These are phyloP conservation scores for Geranium brycei DNA, from an alignment of 345 rosid genomes.

Conservation along the genomic window DNA sequence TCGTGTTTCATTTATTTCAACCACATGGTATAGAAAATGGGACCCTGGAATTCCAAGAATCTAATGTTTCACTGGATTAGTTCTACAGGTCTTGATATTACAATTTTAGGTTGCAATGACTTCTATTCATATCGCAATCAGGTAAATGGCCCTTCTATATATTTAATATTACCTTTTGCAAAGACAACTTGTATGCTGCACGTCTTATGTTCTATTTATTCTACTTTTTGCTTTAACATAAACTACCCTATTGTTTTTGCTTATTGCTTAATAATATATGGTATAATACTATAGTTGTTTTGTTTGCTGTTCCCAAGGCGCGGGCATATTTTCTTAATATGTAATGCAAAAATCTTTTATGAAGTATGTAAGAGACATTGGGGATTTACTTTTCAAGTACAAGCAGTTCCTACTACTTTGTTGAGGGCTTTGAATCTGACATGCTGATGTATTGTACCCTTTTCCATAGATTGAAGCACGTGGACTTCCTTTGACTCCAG, in stretches of 20 bases:
- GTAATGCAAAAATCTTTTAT: too few relatives aligned
- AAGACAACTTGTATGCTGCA: too few relatives aligned
- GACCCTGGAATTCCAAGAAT: conserved; percentile 4
- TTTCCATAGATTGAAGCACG: conserved; percentile 59
- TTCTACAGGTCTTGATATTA: conserved; percentile 77
- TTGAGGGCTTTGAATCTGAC: background rate
- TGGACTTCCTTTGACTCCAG: conserved; percentile 78
- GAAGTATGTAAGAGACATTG: too few relatives aligned
- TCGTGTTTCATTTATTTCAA: conserved; percentile 5
- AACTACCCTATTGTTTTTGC: too few relatives aligned
- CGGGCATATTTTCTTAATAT: too few relatives aligned
- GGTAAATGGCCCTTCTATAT: conserved; percentile 24
- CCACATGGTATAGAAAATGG: background rate
- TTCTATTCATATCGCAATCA: conserved; percentile 87
- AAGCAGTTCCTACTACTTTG: background rate
- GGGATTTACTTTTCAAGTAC: too few relatives aligned
- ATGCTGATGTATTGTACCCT: conserved; percentile 9
- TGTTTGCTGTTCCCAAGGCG: too few relatives aligned
- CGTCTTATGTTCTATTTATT: too few relatives aligned
- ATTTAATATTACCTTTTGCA: too few relatives aligned
- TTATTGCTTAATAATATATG: too few relatives aligned
- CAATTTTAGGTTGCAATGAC: conserved; percentile 82
- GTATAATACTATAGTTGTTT: too few relatives aligned
- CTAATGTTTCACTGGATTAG: conserved; percentile 18
- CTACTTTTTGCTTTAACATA: too few relatives aligned